Percentiles rank a stretch among this genome's conserved stretches.
phyloP scores from a whole-genome alignment of 495 filamentous ascomycete genomes.

The Xylaria intraflava region DNA sequence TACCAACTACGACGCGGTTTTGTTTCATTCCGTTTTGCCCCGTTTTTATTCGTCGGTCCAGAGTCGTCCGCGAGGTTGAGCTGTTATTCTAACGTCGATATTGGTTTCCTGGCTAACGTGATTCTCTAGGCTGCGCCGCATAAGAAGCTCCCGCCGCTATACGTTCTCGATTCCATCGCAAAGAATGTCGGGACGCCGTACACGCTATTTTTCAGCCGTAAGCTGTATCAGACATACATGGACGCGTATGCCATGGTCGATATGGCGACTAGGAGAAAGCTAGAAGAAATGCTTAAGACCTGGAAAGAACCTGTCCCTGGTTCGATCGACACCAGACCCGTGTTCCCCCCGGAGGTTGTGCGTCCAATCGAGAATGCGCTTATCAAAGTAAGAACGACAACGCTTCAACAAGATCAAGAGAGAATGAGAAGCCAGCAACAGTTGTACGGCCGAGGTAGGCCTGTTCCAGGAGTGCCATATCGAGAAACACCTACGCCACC shows the following conservation, averaged over 20 bases:
- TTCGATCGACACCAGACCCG: constrained; percentile 77
- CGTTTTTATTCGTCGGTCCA: no score
- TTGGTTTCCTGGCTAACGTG: constrained; percentile 11
- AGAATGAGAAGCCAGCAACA: constrained; percentile 59
- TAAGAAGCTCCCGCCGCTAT: constrained; percentile 89
- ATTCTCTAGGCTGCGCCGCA: constrained; percentile 65
- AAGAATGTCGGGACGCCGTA: constrained; percentile 99
- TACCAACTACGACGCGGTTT: constrained; percentile 3
- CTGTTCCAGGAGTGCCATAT: constrained; percentile 48
- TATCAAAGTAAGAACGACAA: constrained; percentile 75
- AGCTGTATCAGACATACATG: constrained; percentile 93
- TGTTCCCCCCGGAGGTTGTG: constrained; percentile 79
- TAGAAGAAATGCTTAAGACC: constrained; percentile 96
- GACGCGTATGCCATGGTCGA: constrained; percentile 88
- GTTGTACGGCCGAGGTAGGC: constrained; percentile 51
- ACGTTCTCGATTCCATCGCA: constrained; percentile 94
- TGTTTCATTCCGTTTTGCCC: no score
- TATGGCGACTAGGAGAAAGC: constrained; percentile 66
- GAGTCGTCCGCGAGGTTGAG: no score
- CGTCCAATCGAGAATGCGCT: constrained; percentile 88
- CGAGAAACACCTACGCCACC: constrained; percentile 67
- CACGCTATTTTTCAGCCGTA: constrained; percentile 84
- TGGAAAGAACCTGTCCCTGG: constrained; percentile 97
- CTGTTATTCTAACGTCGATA: neutral
- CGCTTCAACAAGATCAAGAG: constrained; percentile 63